These are phyloP conservation scores for Cercospora berteroae DNA, from an alignment of 2,329 filamentous ascomycete species.

Conservation along the genomic window DNA sequence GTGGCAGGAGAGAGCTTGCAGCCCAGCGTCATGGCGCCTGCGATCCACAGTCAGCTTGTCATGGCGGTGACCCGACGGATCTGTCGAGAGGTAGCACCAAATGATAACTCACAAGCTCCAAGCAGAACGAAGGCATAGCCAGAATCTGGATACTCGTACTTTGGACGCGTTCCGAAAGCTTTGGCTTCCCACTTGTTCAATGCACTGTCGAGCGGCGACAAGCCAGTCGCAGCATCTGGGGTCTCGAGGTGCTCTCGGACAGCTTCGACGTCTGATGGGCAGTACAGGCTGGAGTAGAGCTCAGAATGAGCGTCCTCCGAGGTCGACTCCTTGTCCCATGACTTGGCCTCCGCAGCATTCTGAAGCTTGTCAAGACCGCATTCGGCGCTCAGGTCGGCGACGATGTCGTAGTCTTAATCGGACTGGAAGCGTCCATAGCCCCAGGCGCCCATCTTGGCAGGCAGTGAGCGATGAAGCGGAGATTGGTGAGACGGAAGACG, in stretches of 20 bases:
- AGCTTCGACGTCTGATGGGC: background rate
- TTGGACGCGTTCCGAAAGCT: background rate
- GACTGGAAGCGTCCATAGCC: conserved; percentile 23
- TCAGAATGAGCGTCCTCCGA: too few species aligned
- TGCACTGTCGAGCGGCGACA: background rate
- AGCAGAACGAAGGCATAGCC: too few species aligned
- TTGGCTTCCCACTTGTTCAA: background rate
- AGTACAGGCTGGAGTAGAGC: background rate
- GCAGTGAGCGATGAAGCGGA: background rate
- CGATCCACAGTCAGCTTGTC: too few species aligned
- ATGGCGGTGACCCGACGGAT: too few species aligned
- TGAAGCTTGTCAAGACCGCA: conserved; percentile 3
- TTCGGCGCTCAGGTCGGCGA: background rate
- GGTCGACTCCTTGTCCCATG: too few species aligned
- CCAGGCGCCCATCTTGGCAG: conserved; percentile 19
- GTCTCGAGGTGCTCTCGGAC: conserved; percentile 7
- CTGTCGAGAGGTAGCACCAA: too few species aligned
- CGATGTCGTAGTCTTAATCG: conserved; percentile 16
- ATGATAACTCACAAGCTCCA: conserved; percentile 1
- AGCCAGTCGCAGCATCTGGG: background rate
- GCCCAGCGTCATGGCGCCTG: conserved; percentile 3
- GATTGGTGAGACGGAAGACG: background rate
- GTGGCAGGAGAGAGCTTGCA: conserved; percentile 3
- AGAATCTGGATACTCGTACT: too few species aligned
- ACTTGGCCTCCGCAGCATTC: too few species aligned